Percentiles rank a stretch among this genome's conserved stretches.
Conservation (phyloP, 2,329 filamentous ascomycete species). For the Trichoderma cornu-damae region DNA sequence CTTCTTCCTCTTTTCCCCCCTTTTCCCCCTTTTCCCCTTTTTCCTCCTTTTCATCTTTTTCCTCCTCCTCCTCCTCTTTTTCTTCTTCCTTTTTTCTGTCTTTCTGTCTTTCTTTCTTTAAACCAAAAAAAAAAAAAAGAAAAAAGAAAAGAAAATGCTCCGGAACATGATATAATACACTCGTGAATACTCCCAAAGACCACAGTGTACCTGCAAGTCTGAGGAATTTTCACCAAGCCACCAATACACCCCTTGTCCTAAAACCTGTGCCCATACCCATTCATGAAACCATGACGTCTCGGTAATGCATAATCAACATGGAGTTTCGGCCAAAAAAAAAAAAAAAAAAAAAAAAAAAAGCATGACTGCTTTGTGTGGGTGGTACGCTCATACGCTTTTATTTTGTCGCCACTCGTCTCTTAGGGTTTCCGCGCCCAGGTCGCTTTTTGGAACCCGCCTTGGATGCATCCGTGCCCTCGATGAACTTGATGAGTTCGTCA, state of each 20-base stretch:
- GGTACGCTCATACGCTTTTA: constrained; percentile 7
- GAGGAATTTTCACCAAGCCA: background rate
- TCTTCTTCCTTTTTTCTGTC: background rate
- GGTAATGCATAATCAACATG: constrained; percentile 2
- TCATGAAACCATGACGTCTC: constrained; percentile 12
- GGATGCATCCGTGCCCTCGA: constrained; percentile 66
- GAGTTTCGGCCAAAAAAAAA: background rate
- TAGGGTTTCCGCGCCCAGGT: constrained; percentile 50
- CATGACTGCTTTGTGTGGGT: background rate
- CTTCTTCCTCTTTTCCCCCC: background rate
- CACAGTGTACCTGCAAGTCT: background rate
- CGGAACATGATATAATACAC: constrained; percentile 16
- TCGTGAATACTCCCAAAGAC: background rate
- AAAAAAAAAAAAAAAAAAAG: background rate
- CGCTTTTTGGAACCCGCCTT: constrained; percentile 51
- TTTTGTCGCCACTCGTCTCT: constrained; percentile 41
- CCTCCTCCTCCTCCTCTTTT: too few species aligned
- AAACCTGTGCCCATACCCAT: constrained; percentile 1
- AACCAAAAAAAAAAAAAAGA: too few species aligned
- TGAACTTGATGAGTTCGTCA: constrained; percentile 89
- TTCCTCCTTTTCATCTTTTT: background rate
- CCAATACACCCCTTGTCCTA: constrained; percentile 4
- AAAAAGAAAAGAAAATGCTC: too few species aligned
- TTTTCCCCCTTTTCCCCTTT: too few species aligned
- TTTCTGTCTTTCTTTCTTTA: too few species aligned